Conservation (phyloP, 495 filamentous ascomycete genomes). For the Clavariopsis aquatica region DNA sequence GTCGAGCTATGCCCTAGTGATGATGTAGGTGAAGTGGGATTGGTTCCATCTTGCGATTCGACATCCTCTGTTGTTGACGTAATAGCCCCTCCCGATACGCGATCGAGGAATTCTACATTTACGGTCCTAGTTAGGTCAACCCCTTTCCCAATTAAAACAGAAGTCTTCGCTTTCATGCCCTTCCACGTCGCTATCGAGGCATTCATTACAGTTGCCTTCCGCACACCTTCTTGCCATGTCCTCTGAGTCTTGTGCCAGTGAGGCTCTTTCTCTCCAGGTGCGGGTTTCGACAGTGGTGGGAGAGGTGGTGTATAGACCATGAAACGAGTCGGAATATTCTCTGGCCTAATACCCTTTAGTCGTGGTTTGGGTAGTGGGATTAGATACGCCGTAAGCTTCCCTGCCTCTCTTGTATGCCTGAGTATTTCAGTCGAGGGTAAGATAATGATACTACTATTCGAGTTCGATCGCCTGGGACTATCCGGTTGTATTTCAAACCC, state of each 20-base stretch:
- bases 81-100: conserved; percentile 38
- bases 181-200: conserved; percentile 46
- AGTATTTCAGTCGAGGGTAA: conserved; percentile 17
- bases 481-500: conserved; percentile 27
- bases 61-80: conserved; percentile 13
- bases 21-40: background rate
- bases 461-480: background rate
- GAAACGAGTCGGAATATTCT: conserved; percentile 44
- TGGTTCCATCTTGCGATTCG: background rate
- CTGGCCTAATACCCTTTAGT: conserved; percentile 34
- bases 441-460: conserved; percentile 18
- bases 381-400: conserved; percentile 47
- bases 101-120: conserved; percentile 48
- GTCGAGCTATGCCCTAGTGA: background rate
- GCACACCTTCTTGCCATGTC: conserved; percentile 49
- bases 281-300: conserved; percentile 44
- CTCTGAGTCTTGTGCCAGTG: conserved; percentile 47
- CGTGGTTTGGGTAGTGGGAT: conserved; percentile 48
- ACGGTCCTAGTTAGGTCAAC: conserved; percentile 43
- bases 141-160: conserved; percentile 43
- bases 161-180: conserved; percentile 46
- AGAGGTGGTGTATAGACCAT: conserved; percentile 48
- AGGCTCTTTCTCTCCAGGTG: conserved; percentile 46
- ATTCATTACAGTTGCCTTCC: conserved; percentile 44
- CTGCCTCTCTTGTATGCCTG: conserved; percentile 43